Conservation (phyloP, 805 yeast genomes). For the Barnettozyma wickerhamii region DNA sequence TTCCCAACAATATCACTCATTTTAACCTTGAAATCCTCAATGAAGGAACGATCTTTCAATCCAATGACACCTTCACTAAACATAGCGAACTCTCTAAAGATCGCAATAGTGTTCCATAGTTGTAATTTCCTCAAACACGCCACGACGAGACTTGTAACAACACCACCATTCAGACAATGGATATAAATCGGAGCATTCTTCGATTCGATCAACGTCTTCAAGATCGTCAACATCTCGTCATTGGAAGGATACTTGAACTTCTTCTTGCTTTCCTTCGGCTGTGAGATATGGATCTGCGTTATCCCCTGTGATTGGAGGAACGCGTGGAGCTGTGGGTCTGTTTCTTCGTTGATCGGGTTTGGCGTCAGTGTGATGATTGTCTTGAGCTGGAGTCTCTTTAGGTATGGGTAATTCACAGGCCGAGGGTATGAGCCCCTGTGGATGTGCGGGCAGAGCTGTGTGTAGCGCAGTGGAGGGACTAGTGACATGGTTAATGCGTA, state of each 20-base stretch:
- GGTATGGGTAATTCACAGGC: slow-evolving; percentile 62
- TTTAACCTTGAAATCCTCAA: slow-evolving; percentile 71
- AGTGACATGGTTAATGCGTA: slow-evolving; percentile 17
- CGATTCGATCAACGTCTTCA: slow-evolving; percentile 57
- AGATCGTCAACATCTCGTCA: slow-evolving; percentile 42
- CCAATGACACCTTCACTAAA: slow-evolving; percentile 69
- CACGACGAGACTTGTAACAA: slow-evolving; percentile 74
- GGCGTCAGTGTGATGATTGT: slow-evolving; percentile 82
- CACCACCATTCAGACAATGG: slow-evolving; percentile 89
- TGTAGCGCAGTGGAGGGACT: slow-evolving; percentile 78
- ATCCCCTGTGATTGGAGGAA: slow-evolving; percentile 57
- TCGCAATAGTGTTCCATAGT: slow-evolving; percentile 86
- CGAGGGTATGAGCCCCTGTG: slow-evolving; percentile 89
- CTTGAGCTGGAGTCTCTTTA: slow-evolving; percentile 58
- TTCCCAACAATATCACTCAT: background rate
- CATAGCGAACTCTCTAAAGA: slow-evolving; percentile 77
- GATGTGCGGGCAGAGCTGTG: slow-evolving; percentile 58
- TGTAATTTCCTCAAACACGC: slow-evolving; percentile 83
- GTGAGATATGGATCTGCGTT: slow-evolving; percentile 60
- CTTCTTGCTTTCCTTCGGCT: slow-evolving; percentile 45
- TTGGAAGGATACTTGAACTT: slow-evolving; percentile 12
- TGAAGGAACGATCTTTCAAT: slow-evolving; percentile 76
- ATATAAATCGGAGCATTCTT: slow-evolving; percentile 68
- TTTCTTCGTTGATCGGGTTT: slow-evolving; percentile 52
- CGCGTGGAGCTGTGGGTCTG: slow-evolving; percentile 45